Evolutionary conservation across 768 basidiomycete species (phyloP), one percentile per base, ranked within the genome.

Genomic region (Agaricus sinodeliciosus): DNA sequence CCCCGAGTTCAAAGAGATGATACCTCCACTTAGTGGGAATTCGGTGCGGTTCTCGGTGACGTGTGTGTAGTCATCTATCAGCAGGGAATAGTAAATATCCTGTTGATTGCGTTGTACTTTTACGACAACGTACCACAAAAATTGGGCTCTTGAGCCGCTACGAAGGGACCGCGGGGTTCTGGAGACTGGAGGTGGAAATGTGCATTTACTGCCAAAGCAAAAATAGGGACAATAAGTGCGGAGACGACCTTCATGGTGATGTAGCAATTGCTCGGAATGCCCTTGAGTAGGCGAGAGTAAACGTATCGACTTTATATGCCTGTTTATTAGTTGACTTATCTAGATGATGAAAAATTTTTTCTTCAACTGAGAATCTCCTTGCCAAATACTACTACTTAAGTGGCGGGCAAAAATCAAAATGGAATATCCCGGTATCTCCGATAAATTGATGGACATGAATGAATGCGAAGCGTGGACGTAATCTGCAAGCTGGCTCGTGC

Each of bases 161-260:
- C 78, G 62, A 91, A 91, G 0, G 62, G 65, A 0, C 90, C 90
- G 51, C 90, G 77, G 35, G 86, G 81, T 3, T 69, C 61, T 16
- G 90, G 90, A 62, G 80, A 90, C 55, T 81, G 74, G 43, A 93
- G 72, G 43, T 79, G 79, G 69, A 90, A 92, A 67, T 93, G 90
- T n/a, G 87, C 88, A 43, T 72, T 68, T 13, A 71, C 80, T 34
- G 71, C 66, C 40, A 75, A 64, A n/a, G 73, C 69, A 8, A 42
- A 49, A 19, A 41, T 18, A 31, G 51, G 42, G 28, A 55, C 57
- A 18, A 62, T 47, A 45, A 66, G 49, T 25, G 62, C 50, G 16
- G 59, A 54, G 58, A 57, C 50, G 57, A 60, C 58, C 46, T 48
- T 54, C 52, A 54, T 54, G 39, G n/a, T 50, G 3, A 28, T 19